These are phyloP conservation scores for Fusarium abutilonis DNA, from an alignment of 2,329 filamentous ascomycete genomes.

Conservation along the genomic window DNA sequence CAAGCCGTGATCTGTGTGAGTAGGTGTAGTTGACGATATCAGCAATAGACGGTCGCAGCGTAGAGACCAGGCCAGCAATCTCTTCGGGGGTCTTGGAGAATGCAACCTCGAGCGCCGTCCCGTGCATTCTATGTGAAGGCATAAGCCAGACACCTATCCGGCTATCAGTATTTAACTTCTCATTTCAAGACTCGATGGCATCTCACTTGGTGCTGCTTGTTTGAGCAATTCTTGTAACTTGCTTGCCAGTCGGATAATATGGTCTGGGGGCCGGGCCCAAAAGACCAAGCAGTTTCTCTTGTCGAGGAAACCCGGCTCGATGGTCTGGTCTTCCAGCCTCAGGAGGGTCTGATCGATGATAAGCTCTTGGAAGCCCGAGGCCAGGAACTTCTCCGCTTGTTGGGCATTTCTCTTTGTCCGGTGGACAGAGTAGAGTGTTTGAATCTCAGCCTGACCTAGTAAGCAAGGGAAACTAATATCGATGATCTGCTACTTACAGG, in stretches of 20 bases:
- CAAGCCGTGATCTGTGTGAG: slow-evolving; percentile 74
- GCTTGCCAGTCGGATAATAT: slow-evolving; percentile 73
- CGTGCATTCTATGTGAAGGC: slow-evolving; percentile 80
- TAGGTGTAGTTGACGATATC: slow-evolving; percentile 73
- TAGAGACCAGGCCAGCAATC: slow-evolving; percentile 69
- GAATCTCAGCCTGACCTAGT: slow-evolving; percentile 67
- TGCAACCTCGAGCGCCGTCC: slow-evolving; percentile 86
- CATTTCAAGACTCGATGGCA: not conserved
- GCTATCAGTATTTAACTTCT: not conserved
- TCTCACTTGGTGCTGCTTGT: slow-evolving; percentile 74
- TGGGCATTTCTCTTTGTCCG: slow-evolving; percentile 78
- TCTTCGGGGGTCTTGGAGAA: slow-evolving; percentile 78
- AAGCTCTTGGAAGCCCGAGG: slow-evolving; percentile 73
- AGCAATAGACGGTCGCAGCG: slow-evolving; percentile 65
- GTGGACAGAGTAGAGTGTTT: slow-evolving; percentile 77
- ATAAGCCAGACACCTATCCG: slow-evolving; percentile 82
- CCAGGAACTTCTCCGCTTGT: slow-evolving; percentile 78
- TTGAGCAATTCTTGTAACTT: slow-evolving; percentile 74
- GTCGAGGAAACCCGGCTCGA: slow-evolving; percentile 77
- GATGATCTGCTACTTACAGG: slow-evolving; percentile 60
- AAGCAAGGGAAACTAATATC: not conserved
- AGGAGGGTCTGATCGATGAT: slow-evolving; percentile 79
- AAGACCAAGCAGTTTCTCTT: slow-evolving; percentile 84
- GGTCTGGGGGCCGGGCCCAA: slow-evolving; percentile 83
- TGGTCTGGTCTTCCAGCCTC: slow-evolving; percentile 70